Evolutionary conservation across 345 rosid species (phyloP), one percentile per base, ranked within the genome.

Genomic region (Excoecaria agallocha): DNA sequence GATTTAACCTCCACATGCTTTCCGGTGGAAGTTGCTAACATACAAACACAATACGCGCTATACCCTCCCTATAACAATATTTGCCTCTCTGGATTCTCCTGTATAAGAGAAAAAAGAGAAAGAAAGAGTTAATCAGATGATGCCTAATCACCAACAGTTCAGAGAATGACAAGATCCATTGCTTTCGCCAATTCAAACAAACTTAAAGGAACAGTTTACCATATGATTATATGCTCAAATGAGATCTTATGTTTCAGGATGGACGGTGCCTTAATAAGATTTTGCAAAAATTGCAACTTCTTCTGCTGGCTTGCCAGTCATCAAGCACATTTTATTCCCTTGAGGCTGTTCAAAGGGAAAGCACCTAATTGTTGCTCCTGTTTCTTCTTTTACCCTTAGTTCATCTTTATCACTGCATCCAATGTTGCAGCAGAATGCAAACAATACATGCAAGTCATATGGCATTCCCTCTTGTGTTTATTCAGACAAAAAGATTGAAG

Each of bases 241-340:
- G 58, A 63, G 48, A 20, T 35, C 11, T 15, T 19, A 7, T 20
- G 17, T 68, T 39, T 38, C 15, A 54, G 45, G 10, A 12, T 24
- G 30, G 38, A 9, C 4, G 8, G 9, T 16, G 37, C 60, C 69
- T 46, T 71, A 90, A 78, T 94, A 94, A 72, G 97, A 94, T 82
- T 90, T 93, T 52, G 97, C 94, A 71, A 94, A 94, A 80, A 94
- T 86, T 50, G 94, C 93, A 74, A 92, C 95, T 87, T 92, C 95
- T 22, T 87, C 83, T 0, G 95, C 95, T 50, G 89, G 82, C 52
- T 85, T 86, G 73, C 97, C 92, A 0, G 97, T 92, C 98, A 93
- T 89, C 78, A 95, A 79, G 82, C 98, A 95, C 62, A 84, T 81
- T 81, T 90, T 93, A 56, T 66, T 78, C 64, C 86, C 94, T 61